Percentiles rank a stretch among this genome's conserved stretches.
phyloP scores from a whole-genome alignment of 176 grass and related monocot species.

The Triticum aestivum region DNA sequence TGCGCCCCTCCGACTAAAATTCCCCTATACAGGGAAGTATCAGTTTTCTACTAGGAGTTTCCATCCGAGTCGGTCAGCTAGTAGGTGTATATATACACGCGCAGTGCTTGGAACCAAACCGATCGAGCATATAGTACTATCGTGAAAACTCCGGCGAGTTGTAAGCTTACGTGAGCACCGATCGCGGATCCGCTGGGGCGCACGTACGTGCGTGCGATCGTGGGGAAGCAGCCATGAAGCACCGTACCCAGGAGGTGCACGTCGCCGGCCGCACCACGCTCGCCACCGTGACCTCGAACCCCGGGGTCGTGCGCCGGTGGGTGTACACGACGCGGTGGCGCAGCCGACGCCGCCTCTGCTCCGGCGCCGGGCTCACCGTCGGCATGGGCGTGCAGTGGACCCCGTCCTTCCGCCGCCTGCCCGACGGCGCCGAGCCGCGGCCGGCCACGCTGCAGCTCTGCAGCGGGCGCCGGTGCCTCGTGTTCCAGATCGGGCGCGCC shows the following conservation, averaged over 20 bases:
- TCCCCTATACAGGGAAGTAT: too few relatives aligned
- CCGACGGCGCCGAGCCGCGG: not conserved
- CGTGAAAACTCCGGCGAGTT: too few relatives aligned
- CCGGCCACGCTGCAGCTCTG: conserved; percentile 9
- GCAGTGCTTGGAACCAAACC: too few relatives aligned
- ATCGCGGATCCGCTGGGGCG: too few relatives aligned
- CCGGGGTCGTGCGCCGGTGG: not conserved
- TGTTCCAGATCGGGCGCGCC: not conserved
- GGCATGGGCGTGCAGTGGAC: conserved; percentile 13
- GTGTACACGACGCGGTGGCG: not conserved
- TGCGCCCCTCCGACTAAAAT: too few relatives aligned
- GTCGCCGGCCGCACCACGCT: not conserved
- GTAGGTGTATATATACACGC: too few relatives aligned
- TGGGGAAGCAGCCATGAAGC: not conserved
- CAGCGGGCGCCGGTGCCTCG: not conserved
- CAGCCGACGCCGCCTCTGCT: not conserved
- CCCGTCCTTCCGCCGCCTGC: not conserved
- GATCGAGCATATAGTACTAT: too few relatives aligned
- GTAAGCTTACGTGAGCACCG: too few relatives aligned
- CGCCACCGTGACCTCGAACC: conserved; percentile 7
- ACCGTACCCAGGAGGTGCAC: not conserved
- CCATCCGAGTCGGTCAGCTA: too few relatives aligned
- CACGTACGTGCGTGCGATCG: too few relatives aligned
- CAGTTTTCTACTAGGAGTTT: too few relatives aligned
- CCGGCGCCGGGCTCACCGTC: not conserved